These are phyloP conservation scores for Apium graveolens DNA, from an alignment of 129 eudicot species.

Conservation along the genomic window DNA sequence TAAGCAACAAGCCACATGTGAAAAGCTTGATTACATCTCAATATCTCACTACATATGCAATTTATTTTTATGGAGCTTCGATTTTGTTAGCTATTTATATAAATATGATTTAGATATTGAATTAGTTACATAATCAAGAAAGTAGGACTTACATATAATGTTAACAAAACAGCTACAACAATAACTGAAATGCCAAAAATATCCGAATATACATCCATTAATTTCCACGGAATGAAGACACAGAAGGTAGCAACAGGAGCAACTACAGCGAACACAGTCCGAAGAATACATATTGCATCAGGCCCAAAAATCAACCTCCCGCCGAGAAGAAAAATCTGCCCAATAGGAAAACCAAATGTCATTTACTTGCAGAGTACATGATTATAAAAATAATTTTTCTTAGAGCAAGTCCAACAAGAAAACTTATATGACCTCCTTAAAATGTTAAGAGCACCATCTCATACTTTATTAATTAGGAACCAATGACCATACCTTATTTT, in stretches of 20 bases:
- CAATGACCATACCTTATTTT: too few relatives aligned
- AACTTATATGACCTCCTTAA: too few relatives aligned
- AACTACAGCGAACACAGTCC: constrained; percentile 49
- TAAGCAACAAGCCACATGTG: background rate
- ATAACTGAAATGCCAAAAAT: constrained; percentile 51
- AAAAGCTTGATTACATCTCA: too few relatives aligned
- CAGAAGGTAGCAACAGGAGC: constrained; percentile 67
- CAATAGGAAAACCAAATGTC: background rate
- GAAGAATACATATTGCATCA: constrained; percentile 57
- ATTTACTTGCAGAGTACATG: too few relatives aligned
- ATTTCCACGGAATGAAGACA: constrained; percentile 50
- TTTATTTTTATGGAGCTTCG: background rate
- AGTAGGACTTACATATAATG: constrained; percentile 48
- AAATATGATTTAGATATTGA: background rate
- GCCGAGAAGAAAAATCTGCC: constrained; percentile 62
- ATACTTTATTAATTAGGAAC: too few relatives aligned
- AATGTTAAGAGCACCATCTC: too few relatives aligned
- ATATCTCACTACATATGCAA: background rate
- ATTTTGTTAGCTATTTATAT: background rate
- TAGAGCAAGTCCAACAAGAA: too few relatives aligned
- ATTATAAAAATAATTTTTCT: too few relatives aligned
- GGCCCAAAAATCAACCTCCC: constrained; percentile 85
- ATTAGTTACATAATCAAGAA: background rate
- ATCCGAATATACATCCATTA: constrained; percentile 51
- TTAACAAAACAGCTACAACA: constrained; percentile 40